phyloP scores from a whole-genome alignment of 2,329 filamentous ascomycete species.

The Salinomyces thailandicus region DNA sequence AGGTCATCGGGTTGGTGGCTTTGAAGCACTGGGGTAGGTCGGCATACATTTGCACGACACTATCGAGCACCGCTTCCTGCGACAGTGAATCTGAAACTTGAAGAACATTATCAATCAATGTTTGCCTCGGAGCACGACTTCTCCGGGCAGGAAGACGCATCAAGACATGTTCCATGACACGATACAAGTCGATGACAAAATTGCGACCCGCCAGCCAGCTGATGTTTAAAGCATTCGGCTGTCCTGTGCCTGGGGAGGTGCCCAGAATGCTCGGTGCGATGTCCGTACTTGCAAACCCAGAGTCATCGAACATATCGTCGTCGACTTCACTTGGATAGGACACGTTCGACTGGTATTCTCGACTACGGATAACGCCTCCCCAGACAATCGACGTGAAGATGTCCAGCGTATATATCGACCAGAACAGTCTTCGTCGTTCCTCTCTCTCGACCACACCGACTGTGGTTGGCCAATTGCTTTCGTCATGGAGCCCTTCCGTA shows the following conservation, averaged over 20 bases:
- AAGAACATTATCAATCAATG: too few relatives aligned
- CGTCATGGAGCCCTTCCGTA: constrained; percentile 42
- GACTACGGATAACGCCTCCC: constrained; percentile 36
- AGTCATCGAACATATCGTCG: constrained; percentile 1
- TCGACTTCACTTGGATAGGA: constrained; percentile 12
- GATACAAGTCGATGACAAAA: constrained; percentile 47
- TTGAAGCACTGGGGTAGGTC: constrained; percentile 23
- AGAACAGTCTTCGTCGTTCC: constrained; percentile 41
- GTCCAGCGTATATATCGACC: constrained; percentile 49
- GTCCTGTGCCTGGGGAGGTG: too few relatives aligned
- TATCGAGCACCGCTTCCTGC: too few relatives aligned
- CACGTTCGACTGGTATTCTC: constrained; percentile 35
- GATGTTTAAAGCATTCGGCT: too few relatives aligned
- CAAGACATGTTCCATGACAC: too few relatives aligned
- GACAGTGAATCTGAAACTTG: too few relatives aligned
- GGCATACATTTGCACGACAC: too few relatives aligned
- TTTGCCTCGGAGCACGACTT: too few relatives aligned
- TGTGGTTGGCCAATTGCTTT: constrained; percentile 40
- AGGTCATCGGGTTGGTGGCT: constrained; percentile 19
- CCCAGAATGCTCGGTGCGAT: too few relatives aligned
- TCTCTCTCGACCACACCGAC: constrained; percentile 38
- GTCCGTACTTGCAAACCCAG: neutral
- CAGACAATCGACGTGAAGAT: constrained; percentile 45
- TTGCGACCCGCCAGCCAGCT: constrained; percentile 50
- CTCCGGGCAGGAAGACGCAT: too few relatives aligned